Base-by-base conservation (phyloP, 306 rosid species). In the Dalbergia oliveri region DNA sequence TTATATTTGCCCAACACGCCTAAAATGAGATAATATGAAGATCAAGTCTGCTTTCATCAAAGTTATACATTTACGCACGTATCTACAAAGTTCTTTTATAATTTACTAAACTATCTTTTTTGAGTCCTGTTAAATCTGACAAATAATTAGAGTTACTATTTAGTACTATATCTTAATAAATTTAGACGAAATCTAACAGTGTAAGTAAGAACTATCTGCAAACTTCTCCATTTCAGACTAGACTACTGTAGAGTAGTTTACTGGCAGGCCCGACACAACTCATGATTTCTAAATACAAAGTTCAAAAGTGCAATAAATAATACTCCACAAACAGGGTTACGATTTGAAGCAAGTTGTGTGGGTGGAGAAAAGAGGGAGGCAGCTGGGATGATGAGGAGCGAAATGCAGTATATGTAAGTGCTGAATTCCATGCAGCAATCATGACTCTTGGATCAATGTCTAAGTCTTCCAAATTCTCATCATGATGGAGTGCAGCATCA, bases 351-450 rank as follows among this genome's bases (percentile, higher is more conserved):
- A 86, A 80, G 6, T 71, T 72, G 81, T 58, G 54, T 35, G 69
- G 59, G 62, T 67, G 56, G 68, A 72, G 65, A 5, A n/a, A 49
- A 51, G 58, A 51, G 18, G 58, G 73, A 64, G 56, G 66, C 50
- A 75, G 80, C 31, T 26, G 31, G 57, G 2, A 66, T 11, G 76
- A 61, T 59, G 69, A 21, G 57, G 76, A 51, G 34, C 35, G 23
- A 43, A 50, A 39, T 60, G 66, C 63, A 53, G 66, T 44, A 39
- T 39, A 43, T 41, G 3, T 43, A 43, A 51, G 57, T 83, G 83
- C 91, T 82, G 93, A 90, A 92, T 92, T 92, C 97, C 91, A 90
- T 90, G 93, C 88, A 84, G 75, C 87, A 88, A 92, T 92, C 63
- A 92, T 92, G 80, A 45, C 90, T 39, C 65, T 73, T 54, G 81